Evolutionary conservation across 1,284 basidiomycete species (phyloP), one percentile per base, ranked within the genome.

Genomic region (Caloboletus firmus): DNA sequence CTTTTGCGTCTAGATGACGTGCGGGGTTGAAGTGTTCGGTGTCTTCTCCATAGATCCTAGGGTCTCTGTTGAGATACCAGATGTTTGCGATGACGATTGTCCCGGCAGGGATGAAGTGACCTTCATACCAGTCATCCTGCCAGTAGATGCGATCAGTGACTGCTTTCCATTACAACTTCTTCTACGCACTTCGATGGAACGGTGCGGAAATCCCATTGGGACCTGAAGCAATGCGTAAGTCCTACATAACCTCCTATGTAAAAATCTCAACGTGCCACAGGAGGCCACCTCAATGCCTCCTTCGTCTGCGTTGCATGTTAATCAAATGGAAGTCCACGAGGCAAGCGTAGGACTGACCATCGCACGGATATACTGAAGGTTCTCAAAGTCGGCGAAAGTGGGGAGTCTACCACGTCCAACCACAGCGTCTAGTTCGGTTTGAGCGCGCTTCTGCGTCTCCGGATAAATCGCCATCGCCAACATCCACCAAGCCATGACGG

Each of bases 401-500:
- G 52, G 54, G 17, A 55, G 7, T 28, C 52, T 32, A 11, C 41
- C 36, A 24, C 18, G 56, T 51, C 74, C 74, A 24, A 76, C 57
- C 44, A 74, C 67, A 7, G 52, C 31, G 45, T 76, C 72, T 13
- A 79, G 56, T 54, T 78, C 76, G 6, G 58, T 62, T 56, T 76
- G 74, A 1, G 73, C 77, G 41, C 64, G 66, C 36, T 58, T 49
- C 46, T 75, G 68, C 11, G 73, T 69, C 20, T 75, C 66, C 0
- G 76, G 77, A 56, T 73, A 60, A 70, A 28, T 8, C 26, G 8
- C 60, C 75, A 78, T 76, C 20, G 70, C 71, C 22, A 73, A 61
- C 48, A 77, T 60, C 59, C 77, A 74, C 54, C 71, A 69, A 30
- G 60, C 32, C 51, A 51, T 45, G 44, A 45, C 47, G 6, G 18